phyloP scores from a whole-genome alignment of 768 basidiomycete genomes.

The Lentinula guzmanii region DNA sequence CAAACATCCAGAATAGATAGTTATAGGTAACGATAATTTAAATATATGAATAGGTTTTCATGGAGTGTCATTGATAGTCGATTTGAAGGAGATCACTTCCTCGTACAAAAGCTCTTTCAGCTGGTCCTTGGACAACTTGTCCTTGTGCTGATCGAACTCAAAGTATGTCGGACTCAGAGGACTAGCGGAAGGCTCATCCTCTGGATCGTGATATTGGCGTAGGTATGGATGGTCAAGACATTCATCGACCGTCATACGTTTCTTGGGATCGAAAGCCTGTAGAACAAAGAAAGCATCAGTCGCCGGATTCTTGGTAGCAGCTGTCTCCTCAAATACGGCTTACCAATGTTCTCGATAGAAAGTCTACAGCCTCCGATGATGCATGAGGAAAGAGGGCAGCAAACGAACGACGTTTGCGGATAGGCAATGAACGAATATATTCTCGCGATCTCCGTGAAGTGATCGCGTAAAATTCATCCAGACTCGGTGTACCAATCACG shows the following conservation, averaged over 20 bases:
- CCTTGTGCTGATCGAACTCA: conserved; percentile 81
- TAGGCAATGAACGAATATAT: conserved; percentile 82
- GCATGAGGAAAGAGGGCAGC: conserved; percentile 72
- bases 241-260: conserved; percentile 76
- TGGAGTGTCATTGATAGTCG: conserved; percentile 42
- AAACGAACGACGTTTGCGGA: conserved; percentile 72
- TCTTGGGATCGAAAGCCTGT: conserved; percentile 84
- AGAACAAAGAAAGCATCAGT: background rate
- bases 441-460: conserved; percentile 80
- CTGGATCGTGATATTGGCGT: conserved; percentile 78
- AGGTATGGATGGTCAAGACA: conserved; percentile 82
- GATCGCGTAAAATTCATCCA: conserved; percentile 90
- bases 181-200: conserved; percentile 79
- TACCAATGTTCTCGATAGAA: conserved; percentile 66
- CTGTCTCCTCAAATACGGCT: conserved; percentile 6
- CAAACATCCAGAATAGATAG: background rate
- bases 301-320: background rate
- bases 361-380: conserved; percentile 65
- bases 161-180: conserved; percentile 84
- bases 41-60: background rate
- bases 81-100: conserved; percentile 74
- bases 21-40: background rate
- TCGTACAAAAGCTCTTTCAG: conserved; percentile 81
- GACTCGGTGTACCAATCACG: conserved; percentile 82
- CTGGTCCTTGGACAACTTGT: conserved; percentile 70